These are phyloP conservation scores for Helicostylum pulchrum DNA, from an alignment of 192 early-diverging fungal genomes.

Conservation along the genomic window DNA sequence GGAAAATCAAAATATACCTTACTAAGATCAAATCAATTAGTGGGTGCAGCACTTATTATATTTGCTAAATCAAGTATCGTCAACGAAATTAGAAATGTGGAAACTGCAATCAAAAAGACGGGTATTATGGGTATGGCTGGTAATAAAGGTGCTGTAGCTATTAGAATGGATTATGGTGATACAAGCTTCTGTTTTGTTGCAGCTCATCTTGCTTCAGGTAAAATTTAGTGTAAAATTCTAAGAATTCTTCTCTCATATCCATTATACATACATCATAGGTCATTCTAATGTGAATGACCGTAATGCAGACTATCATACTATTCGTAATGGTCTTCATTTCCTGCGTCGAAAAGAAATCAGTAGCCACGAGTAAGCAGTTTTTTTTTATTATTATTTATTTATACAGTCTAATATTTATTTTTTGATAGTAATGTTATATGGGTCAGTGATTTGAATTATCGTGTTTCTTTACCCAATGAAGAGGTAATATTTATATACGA, in stretches of 20 bases:
- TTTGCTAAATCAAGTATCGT: conserved; percentile 74
- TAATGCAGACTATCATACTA: conserved; percentile 81
- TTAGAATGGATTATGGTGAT: conserved; percentile 83
- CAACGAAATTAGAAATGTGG: conserved; percentile 74
- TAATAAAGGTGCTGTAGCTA: conserved; percentile 96
- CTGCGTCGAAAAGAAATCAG: conserved; percentile 61
- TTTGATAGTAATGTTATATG: conserved; percentile 60
- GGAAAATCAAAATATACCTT: conserved; percentile 62
- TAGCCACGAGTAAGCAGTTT: conserved; percentile 70
- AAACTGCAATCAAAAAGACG: conserved; percentile 86
- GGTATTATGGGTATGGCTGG: conserved; percentile 94
- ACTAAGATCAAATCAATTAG: conserved; percentile 83
- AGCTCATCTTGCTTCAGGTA: conserved; percentile 91
- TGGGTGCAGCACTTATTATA: conserved; percentile 86
- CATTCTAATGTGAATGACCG: conserved; percentile 72
- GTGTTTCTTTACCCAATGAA: conserved; percentile 73
- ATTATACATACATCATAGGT: conserved; percentile 31
- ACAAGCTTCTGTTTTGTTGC: conserved; percentile 88
- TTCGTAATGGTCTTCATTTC: conserved; percentile 73
- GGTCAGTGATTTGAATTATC: conserved; percentile 95
- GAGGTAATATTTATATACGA: conserved; percentile 41
- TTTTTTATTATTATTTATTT: background rate
- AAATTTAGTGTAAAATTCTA: conserved; percentile 4
- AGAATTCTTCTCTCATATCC: background rate
- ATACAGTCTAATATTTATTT: background rate